These are phyloP conservation scores for Croton laevigatus DNA, from an alignment of 441 rosid species.

Conservation along the genomic window DNA sequence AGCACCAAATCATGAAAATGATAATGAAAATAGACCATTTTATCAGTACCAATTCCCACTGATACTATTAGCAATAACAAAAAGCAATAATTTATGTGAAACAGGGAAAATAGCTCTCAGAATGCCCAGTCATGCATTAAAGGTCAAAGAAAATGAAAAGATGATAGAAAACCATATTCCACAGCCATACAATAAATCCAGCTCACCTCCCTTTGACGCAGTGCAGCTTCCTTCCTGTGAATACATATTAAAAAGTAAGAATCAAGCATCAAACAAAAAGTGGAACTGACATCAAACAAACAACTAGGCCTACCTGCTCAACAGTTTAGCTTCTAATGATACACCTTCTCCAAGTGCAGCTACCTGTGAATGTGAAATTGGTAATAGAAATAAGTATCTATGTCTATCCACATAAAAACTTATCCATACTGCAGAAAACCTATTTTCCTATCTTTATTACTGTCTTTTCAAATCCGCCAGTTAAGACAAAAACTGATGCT, in stretches of 20 bases:
- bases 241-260: slow-evolving; percentile 21
- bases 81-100: slow-evolving; percentile 8
- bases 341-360: slow-evolving; percentile 96
- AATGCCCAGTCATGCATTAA: slow-evolving; percentile 1
- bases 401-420: neutral
- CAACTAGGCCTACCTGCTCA: slow-evolving; percentile 50
- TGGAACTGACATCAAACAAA: slow-evolving; percentile 10
- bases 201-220: slow-evolving; percentile 84
- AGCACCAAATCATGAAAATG: slow-evolving; percentile 5
- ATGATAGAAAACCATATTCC: neutral
- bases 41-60: neutral
- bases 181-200: slow-evolving; percentile 15
- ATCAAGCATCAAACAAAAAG: slow-evolving; percentile 13
- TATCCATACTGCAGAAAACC: neutral
- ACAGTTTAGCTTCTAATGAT: slow-evolving; percentile 87
- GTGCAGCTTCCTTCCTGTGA: slow-evolving; percentile 86
- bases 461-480: neutral
- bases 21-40: neutral
- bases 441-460: neutral
- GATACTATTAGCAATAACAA: neutral
- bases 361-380: slow-evolving; percentile 44
- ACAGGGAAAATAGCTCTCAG: slow-evolving; percentile 9
- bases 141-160: slow-evolving; percentile 10
- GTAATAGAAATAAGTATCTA: slow-evolving; percentile 17
- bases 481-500: neutral